Evolutionary conservation across 2,329 filamentous ascomycete species (phyloP).

Genomic region (Diaporthe ilicicola): DNA sequence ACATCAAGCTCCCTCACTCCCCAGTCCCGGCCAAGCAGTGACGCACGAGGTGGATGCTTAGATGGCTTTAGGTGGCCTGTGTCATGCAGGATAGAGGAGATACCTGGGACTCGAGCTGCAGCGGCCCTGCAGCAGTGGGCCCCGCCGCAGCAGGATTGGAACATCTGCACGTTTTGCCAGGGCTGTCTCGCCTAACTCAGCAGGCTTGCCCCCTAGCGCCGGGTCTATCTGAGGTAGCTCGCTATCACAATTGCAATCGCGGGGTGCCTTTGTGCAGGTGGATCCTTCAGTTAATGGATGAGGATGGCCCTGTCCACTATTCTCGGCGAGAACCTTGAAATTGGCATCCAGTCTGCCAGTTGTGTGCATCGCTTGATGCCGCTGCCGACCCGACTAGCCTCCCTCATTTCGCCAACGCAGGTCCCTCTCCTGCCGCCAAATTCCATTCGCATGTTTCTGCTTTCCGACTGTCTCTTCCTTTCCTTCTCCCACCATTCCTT

Average conservation of each 20-base stretch:
- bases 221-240: neutral
- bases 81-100: slow-evolving; percentile 7
- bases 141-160: neutral
- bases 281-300: neutral
- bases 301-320: slow-evolving; percentile 22
- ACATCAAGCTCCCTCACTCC: slow-evolving; percentile 19
- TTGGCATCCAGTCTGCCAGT: slow-evolving; percentile 17
- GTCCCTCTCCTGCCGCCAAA: neutral
- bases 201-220: neutral
- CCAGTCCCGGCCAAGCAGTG: slow-evolving; percentile 24
- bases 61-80: slow-evolving; percentile 6
- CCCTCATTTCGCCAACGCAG: neutral
- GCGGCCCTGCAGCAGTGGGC: slow-evolving; percentile 12
- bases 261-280: slow-evolving; percentile 15
- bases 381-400: slow-evolving; percentile 3
- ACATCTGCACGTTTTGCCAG: neutral
- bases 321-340: slow-evolving; percentile 14
- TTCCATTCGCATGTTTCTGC: slow-evolving; percentile 3
- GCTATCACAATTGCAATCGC: neutral
- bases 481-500: neutral
- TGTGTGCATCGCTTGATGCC: neutral
- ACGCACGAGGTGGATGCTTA: slow-evolving; percentile 27
- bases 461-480: neutral
- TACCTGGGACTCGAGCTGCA: slow-evolving; percentile 13
- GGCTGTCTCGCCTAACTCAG: neutral